Evolutionary conservation across 2,329 filamentous ascomycete species (phyloP).

Genomic region (Domatiomyces catenatus): DNA sequence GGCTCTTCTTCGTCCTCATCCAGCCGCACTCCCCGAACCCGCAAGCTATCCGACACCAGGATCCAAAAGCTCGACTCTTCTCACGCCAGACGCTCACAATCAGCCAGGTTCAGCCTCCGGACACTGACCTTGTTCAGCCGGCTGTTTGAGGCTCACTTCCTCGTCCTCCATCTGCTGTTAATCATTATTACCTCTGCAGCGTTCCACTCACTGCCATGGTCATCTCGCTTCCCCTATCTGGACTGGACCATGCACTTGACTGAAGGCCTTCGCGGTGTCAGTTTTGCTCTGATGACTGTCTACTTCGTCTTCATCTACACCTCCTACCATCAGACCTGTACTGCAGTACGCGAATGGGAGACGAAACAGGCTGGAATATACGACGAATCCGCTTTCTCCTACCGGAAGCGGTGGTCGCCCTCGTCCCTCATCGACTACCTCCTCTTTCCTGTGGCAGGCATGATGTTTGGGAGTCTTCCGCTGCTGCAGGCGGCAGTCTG

Average conservation of each 20-base stretch:
- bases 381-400: slow-evolving; percentile 49
- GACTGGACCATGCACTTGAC: slow-evolving; percentile 45
- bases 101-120: slow-evolving; percentile 32
- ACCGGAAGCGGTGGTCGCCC: slow-evolving; percentile 40
- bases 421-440: slow-evolving; percentile 48
- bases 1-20: background rate
- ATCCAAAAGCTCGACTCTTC: background rate
- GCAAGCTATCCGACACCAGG: background rate
- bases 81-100: background rate
- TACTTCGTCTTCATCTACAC: slow-evolving; percentile 52
- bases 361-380: slow-evolving; percentile 51
- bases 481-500: slow-evolving; percentile 51
- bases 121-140: slow-evolving; percentile 47
- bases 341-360: slow-evolving; percentile 45
- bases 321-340: slow-evolving; percentile 47
- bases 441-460: slow-evolving; percentile 51
- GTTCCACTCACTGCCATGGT: slow-evolving; percentile 41
- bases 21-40: background rate
- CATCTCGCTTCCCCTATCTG: slow-evolving; percentile 33
- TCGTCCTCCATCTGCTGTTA: slow-evolving; percentile 52
- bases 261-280: slow-evolving; percentile 43
- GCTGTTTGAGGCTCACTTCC: slow-evolving; percentile 59
- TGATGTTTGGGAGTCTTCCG: slow-evolving; percentile 52
- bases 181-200: slow-evolving; percentile 47
- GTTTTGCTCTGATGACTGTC: slow-evolving; percentile 47